These are phyloP conservation scores for Teratosphaeria nubilosa DNA, from an alignment of 2,329 filamentous ascomycete genomes.

Conservation along the genomic window DNA sequence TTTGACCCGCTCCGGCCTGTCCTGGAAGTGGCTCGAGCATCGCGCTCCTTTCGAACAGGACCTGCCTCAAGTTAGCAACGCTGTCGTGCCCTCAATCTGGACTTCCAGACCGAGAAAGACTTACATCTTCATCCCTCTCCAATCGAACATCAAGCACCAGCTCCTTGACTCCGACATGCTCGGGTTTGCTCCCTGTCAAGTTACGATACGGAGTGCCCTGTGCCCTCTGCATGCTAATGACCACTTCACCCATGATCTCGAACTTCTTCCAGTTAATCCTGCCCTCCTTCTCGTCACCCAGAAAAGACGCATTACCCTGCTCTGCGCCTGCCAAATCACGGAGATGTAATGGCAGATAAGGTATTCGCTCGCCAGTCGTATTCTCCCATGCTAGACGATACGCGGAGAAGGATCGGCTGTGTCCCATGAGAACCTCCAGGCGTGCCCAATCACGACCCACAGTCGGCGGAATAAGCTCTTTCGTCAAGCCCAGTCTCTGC, in stretches of 20 bases:
- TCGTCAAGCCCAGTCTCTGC: constrained; percentile 70
- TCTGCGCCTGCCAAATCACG: constrained; percentile 86
- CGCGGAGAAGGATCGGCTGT: constrained; percentile 82
- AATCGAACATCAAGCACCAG: constrained; percentile 75
- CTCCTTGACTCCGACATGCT: constrained; percentile 57
- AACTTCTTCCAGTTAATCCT: constrained; percentile 98
- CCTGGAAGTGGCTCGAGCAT: constrained; percentile 38
- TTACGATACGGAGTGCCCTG: constrained; percentile 75
- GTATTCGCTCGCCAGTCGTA: constrained; percentile 78
- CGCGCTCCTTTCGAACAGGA: constrained; percentile 49
- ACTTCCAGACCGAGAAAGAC: constrained; percentile 22
- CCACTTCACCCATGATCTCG: constrained; percentile 85
- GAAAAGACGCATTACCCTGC: constrained; percentile 82
- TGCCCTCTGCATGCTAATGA: constrained; percentile 83
- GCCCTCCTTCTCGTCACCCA: constrained; percentile 44
- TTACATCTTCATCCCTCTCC: constrained; percentile 77
- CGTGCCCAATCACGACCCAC: constrained; percentile 78
- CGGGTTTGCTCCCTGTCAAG: constrained; percentile 42
- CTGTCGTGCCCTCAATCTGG: not conserved
- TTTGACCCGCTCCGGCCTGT: constrained; percentile 19
- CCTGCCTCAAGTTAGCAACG: constrained; percentile 30
- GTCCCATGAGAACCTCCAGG: constrained; percentile 83
- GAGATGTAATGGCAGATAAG: constrained; percentile 81
- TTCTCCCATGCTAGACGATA: constrained; percentile 99
- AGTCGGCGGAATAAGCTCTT: constrained; percentile 60